Conservation (phyloP, 768 basidiomycete genomes). For the Psilocybe cyanescens region DNA sequence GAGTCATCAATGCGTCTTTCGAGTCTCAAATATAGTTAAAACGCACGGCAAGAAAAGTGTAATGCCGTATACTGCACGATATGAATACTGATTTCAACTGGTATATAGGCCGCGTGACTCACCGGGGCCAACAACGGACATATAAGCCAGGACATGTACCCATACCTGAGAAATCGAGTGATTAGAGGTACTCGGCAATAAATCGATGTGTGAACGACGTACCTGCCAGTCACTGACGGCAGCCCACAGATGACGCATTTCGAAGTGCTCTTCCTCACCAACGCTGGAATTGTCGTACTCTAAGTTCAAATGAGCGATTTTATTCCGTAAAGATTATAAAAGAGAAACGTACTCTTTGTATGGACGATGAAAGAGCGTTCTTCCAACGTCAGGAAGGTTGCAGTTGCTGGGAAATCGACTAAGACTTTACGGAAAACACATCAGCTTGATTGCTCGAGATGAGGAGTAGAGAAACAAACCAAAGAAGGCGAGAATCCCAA, state of each 20-base stretch:
- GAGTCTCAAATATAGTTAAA: not conserved
- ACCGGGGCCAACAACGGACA: slow-evolving; percentile 65
- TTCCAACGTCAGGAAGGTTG: slow-evolving; percentile 62
- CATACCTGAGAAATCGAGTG: slow-evolving; percentile 37
- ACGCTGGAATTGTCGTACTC: slow-evolving; percentile 61
- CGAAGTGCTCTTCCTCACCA: slow-evolving; percentile 65
- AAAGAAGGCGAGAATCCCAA: slow-evolving; percentile 56
- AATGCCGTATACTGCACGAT: slow-evolving; percentile 57
- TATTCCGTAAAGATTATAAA: not conserved
- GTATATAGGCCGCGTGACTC: slow-evolving; percentile 3
- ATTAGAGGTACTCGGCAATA: too few species aligned
- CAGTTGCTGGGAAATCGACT: slow-evolving; percentile 64
- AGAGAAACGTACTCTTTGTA: slow-evolving; percentile 52
- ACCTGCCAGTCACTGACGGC: slow-evolving; percentile 71
- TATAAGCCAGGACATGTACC: slow-evolving; percentile 59
- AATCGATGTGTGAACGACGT: not conserved
- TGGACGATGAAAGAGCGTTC: slow-evolving; percentile 58
- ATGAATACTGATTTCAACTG: not conserved
- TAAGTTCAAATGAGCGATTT: slow-evolving; percentile 17
- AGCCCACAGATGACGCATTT: slow-evolving; percentile 52
- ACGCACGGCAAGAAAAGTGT: slow-evolving; percentile 73
- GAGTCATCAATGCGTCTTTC: not conserved
- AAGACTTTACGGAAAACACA: slow-evolving; percentile 43
- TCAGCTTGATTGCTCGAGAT: too few species aligned
- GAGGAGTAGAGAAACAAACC: slow-evolving; percentile 23